These are phyloP conservation scores for Pythium brassicae DNA, from an alignment of 352 stramenopile species.

Conservation along the genomic window DNA sequence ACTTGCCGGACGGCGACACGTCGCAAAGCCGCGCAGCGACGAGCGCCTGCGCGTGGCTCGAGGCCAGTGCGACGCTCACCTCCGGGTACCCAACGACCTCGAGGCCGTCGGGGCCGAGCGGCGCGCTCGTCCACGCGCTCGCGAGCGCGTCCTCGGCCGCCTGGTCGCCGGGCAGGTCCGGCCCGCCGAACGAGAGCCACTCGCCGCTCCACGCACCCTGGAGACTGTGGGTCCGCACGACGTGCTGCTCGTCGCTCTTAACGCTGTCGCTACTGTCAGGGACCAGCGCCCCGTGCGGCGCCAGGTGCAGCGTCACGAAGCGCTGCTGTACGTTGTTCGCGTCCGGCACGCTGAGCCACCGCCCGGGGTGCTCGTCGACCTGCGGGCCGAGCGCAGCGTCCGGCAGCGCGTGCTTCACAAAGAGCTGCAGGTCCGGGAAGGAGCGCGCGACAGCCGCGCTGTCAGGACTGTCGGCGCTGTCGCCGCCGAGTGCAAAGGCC, in stretches of 20 bases:
- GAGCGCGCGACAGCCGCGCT: background rate
- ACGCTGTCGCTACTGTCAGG: background rate
- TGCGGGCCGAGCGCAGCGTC: constrained; percentile 23
- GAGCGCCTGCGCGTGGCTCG: constrained; percentile 30
- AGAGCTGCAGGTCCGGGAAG: constrained; percentile 46
- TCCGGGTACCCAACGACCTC: constrained; percentile 39
- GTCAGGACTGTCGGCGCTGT: constrained; percentile 15
- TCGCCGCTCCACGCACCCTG: constrained; percentile 47
- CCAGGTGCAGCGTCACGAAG: constrained; percentile 29
- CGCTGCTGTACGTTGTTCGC: constrained; percentile 26
- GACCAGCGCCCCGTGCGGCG: constrained; percentile 8
- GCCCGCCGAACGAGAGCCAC: constrained; percentile 45
- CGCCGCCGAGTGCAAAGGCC: constrained; percentile 37
- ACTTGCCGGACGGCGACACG: constrained; percentile 35
- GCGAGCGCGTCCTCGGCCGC: constrained; percentile 29
- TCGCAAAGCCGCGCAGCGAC: constrained; percentile 38
- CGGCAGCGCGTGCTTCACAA: constrained; percentile 32
- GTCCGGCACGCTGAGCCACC: constrained; percentile 32
- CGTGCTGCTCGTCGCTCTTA: constrained; percentile 1
- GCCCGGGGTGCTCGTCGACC: constrained; percentile 36
- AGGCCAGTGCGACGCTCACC: constrained; percentile 31
- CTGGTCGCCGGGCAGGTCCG: constrained; percentile 46
- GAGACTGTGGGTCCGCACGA: constrained; percentile 24
- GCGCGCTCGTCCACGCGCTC: constrained; percentile 23
- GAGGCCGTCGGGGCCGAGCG: constrained; percentile 13